phyloP scores from a whole-genome alignment of 768 basidiomycete genomes.

The Amanita phalloides region DNA sequence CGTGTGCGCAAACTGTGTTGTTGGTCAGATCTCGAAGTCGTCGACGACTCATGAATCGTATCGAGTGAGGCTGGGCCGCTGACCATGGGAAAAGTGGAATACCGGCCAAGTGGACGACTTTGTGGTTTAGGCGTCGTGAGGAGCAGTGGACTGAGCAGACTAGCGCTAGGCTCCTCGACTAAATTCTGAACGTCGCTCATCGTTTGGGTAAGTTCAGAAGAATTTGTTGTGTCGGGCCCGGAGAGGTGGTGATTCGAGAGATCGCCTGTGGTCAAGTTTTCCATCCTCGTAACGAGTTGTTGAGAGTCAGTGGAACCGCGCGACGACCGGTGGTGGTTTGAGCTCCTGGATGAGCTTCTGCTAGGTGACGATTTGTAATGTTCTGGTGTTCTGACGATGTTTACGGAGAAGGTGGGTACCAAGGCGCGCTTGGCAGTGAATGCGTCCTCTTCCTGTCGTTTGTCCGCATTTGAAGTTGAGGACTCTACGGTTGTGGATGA shows the following conservation, averaged over 20 bases:
- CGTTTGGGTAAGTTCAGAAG: background rate
- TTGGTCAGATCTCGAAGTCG: background rate
- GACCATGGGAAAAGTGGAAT: slow-evolving; percentile 23
- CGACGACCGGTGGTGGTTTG: slow-evolving; percentile 11
- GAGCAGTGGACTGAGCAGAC: slow-evolving; percentile 16
- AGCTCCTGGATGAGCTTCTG: slow-evolving; percentile 11
- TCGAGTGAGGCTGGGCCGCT: slow-evolving; percentile 19
- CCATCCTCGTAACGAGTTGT: slow-evolving; percentile 17
- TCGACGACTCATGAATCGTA: slow-evolving; percentile 26
- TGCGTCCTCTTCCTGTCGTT: slow-evolving; percentile 14
- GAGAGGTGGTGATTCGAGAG: slow-evolving; percentile 5
- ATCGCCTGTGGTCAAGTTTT: slow-evolving; percentile 14
- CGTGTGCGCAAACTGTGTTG: background rate
- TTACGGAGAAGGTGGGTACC: slow-evolving; percentile 58
- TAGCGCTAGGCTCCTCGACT: slow-evolving; percentile 33
- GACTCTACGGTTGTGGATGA: background rate
- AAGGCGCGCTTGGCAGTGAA: slow-evolving; percentile 44
- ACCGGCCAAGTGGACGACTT: slow-evolving; percentile 14
- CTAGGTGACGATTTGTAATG: slow-evolving; percentile 33
- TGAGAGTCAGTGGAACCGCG: slow-evolving; percentile 15
- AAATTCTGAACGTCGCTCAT: slow-evolving; percentile 16
- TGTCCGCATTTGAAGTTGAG: background rate
- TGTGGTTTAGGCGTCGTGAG: slow-evolving; percentile 8
- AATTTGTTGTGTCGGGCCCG: background rate
- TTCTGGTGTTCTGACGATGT: slow-evolving; percentile 57